phyloP scores from a whole-genome alignment of 345 rosid genomes.

The Pseudoturritis turrita region DNA sequence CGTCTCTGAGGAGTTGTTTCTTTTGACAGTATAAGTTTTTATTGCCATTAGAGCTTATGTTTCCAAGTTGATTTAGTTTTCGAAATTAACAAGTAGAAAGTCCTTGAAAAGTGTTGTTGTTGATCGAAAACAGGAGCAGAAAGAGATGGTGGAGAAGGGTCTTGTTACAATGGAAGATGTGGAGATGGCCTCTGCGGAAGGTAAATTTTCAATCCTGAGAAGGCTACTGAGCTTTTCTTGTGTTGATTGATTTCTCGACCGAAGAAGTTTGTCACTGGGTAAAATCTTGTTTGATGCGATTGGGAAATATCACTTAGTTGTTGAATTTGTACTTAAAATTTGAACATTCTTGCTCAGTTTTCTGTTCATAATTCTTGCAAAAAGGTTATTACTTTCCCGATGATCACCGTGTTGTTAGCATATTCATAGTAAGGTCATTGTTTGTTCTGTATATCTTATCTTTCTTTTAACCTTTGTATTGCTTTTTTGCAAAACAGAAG shows the following conservation, averaged over 20 bases:
- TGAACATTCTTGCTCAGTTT: too few relatives aligned
- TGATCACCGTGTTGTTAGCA: neutral
- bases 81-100: neutral
- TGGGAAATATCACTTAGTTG: neutral
- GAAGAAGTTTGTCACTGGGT: neutral
- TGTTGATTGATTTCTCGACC: neutral
- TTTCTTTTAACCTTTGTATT: neutral
- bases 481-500: neutral
- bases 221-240: neutral
- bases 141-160: slow-evolving; percentile 64
- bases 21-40: neutral
- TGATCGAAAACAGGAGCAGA: slow-evolving; percentile 53
- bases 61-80: neutral
- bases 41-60: neutral
- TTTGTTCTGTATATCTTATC: neutral
- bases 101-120: neutral
- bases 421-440: neutral
- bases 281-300: neutral
- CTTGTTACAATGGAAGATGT: slow-evolving; percentile 73
- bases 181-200: slow-evolving; percentile 63
- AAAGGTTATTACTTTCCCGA: neutral
- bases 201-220: neutral
- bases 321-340: too few relatives aligned
- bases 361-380: neutral
- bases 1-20: too few relatives aligned